Evolutionary conservation across 768 basidiomycete genomes (phyloP), one percentile per base, ranked within the genome.

Genomic region (Boletus reticulatus): DNA sequence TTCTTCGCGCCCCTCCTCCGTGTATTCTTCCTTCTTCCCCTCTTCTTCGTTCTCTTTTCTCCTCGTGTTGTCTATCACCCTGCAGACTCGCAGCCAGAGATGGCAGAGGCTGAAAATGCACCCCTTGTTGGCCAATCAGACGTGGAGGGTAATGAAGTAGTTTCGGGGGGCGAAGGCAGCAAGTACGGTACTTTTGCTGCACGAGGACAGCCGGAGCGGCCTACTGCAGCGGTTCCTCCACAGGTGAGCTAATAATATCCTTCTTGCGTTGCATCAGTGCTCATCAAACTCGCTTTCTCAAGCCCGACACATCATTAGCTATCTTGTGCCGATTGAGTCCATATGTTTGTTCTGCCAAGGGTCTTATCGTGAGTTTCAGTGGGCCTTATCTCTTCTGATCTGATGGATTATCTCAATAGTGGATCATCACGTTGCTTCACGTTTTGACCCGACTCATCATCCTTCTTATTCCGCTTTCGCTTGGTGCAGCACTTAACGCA

Each of bases 141-240:
- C 22, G 79, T 83, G 61, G 71, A 82, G 4, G 68, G 70, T 24
- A 69, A 67, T 36, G 72, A 77, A 31, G 74, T 53, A 73, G 55
- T 67, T 70, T 38, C 59, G 1, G 62, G 64, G 0, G 48, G 46
- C 63, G 72, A 47, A 76, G 80, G 50, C 19, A 78, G 75, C 69
- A 90, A 89, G 68, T 92, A 92, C 66, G 90, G 90, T 16, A 92
- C 90, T 13, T 91, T 90, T 77, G 75, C 73, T 77, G 75, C 73
- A 16, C 62, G 45, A 6, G 59, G 34, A 46, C 68, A 62, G 19
- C 43, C 61, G 20, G 47, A 48, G 32, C 51, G 55, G 5, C 31
- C 29, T 16, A 39, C 41, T 17, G 39, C 44, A 2, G 19, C 48
- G n/a, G 27, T n/a, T 24, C 44, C 22, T n/a, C 29, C 50, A 10